Conservation (phyloP, 352 stramenopile genomes). For the Lagenidium giganteum region DNA sequence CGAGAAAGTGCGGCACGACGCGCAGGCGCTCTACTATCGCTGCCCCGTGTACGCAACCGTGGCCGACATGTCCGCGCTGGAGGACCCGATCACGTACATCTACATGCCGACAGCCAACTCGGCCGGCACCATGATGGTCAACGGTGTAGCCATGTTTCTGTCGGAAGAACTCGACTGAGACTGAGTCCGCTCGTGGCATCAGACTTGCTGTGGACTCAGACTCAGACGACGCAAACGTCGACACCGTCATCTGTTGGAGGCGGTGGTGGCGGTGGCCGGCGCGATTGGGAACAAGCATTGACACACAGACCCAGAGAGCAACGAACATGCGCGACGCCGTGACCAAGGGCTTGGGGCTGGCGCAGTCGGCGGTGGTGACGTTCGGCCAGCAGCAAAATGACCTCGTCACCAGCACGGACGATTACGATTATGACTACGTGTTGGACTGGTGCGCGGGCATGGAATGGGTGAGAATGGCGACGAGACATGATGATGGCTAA, state of each 20-base stretch:
- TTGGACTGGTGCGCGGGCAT: constrained; percentile 48
- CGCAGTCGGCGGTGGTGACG: constrained; percentile 62
- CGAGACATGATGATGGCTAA: not conserved
- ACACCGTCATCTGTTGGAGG: too few relatives aligned
- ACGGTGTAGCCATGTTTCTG: constrained; percentile 27
- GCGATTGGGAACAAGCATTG: too few relatives aligned
- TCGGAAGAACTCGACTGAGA: constrained; percentile 13
- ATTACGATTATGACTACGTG: constrained; percentile 86
- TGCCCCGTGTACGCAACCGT: constrained; percentile 37
- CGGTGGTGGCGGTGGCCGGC: too few relatives aligned
- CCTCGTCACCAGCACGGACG: constrained; percentile 33
- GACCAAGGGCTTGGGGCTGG: constrained; percentile 37
- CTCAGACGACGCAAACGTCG: constrained; percentile 7
- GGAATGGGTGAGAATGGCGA: too few relatives aligned
- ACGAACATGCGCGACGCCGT: constrained; percentile 49
- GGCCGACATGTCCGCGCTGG: constrained; percentile 16
- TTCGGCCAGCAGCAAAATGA: constrained; percentile 37
- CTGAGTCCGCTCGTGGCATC: too few relatives aligned
- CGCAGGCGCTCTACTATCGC: constrained; percentile 21
- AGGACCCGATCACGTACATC: constrained; percentile 31
- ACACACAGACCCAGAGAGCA: not conserved
- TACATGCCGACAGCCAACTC: constrained; percentile 27
- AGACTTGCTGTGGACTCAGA: too few relatives aligned
- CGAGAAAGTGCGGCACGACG: not conserved
- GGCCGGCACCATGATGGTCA: constrained; percentile 20